Conservation (phyloP, 495 filamentous ascomycete species). For the Talaromyces wortmannii region DNA sequence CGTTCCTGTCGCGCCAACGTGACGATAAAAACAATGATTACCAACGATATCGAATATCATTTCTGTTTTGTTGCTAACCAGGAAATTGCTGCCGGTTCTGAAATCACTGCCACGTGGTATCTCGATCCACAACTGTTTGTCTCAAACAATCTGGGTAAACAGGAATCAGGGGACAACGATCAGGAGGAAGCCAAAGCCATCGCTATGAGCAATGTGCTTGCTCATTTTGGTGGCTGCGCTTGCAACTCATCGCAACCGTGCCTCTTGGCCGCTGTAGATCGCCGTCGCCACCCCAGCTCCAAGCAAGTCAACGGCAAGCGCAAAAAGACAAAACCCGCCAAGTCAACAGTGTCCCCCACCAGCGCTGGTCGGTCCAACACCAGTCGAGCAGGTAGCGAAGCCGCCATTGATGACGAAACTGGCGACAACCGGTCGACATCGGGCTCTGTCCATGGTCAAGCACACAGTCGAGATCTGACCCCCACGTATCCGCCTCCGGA, state of each 20-base stretch:
- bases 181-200: constrained; percentile 39
- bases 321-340: constrained; percentile 50
- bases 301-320: constrained; percentile 38
- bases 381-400: constrained; percentile 75
- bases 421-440: constrained; percentile 60
- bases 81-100: constrained; percentile 54
- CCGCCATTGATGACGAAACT: constrained; percentile 42
- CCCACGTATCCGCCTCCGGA: constrained; percentile 45
- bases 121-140: constrained; percentile 42
- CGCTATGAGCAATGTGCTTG: constrained; percentile 67
- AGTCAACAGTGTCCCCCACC: constrained; percentile 56
- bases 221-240: constrained; percentile 84
- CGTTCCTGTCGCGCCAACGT: constrained; percentile 87
- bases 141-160: constrained; percentile 40
- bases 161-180: constrained; percentile 32
- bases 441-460: constrained; percentile 65
- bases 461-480: constrained; percentile 76
- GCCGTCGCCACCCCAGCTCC: constrained; percentile 47
- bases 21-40: constrained; percentile 71
- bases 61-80: constrained; percentile 83
- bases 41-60: constrained; percentile 67
- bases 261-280: constrained; percentile 66
- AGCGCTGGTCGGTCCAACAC: constrained; percentile 63
- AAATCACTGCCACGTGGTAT: constrained; percentile 65
- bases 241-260: constrained; percentile 62